These are phyloP conservation scores for Salix viminalis DNA, from an alignment of 345 rosid species.

Conservation along the genomic window DNA sequence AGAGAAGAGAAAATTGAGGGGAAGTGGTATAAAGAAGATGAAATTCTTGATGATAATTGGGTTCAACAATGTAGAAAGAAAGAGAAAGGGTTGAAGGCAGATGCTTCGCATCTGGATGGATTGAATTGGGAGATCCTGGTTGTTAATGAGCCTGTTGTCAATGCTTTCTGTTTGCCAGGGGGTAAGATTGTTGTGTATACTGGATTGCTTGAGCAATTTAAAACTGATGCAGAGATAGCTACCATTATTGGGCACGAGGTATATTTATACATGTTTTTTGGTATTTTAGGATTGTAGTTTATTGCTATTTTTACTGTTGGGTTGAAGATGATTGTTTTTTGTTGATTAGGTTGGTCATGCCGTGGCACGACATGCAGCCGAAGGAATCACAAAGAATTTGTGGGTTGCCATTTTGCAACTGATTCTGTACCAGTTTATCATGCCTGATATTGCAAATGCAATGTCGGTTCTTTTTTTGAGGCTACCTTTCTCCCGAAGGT, in stretches of 20 bases:
- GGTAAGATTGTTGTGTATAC: conserved; percentile 89
- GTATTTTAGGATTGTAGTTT: not conserved
- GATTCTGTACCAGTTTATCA: conserved; percentile 62
- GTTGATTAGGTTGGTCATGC: conserved; percentile 75
- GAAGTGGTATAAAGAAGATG: conserved; percentile 65
- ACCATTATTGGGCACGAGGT: conserved; percentile 93
- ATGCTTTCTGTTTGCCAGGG: conserved; percentile 86
- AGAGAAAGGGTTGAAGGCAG: conserved; percentile 38
- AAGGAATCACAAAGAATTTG: conserved; percentile 62
- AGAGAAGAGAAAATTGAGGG: conserved; percentile 27
- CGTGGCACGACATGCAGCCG: conserved; percentile 82
- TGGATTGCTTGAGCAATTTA: conserved; percentile 73
- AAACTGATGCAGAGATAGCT: conserved; percentile 79
- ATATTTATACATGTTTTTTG: not conserved
- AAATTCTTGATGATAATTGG: conserved; percentile 88
- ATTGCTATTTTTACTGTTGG: not conserved
- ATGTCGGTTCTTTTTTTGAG: conserved; percentile 71
- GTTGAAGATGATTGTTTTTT: not conserved
- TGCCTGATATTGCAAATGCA: conserved; percentile 72
- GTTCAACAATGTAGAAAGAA: conserved; percentile 64
- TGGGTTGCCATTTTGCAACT: conserved; percentile 75
- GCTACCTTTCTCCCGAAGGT: conserved; percentile 95
- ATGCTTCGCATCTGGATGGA: conserved; percentile 69
- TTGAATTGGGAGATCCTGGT: conserved; percentile 89
- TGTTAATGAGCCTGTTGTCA: conserved; percentile 64